A percentile compares a stretch with the other conserved stretches of the same genome.
These are phyloP conservation scores for Tulasnella sp. DNA, from an alignment of 768 basidiomycete species.

Conservation along the genomic window DNA sequence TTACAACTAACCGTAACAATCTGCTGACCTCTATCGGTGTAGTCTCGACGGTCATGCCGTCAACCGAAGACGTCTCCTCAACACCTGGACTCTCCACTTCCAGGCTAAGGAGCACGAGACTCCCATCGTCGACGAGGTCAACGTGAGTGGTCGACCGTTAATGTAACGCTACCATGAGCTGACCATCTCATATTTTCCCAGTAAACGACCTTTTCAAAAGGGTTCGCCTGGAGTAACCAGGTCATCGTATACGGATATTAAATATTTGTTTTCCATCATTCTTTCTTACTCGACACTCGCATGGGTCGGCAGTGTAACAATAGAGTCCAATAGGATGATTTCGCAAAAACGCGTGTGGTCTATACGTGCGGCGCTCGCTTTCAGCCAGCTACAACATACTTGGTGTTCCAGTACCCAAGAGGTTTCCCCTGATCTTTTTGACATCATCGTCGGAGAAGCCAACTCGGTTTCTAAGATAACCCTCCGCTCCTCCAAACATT, in stretches of 20 bases:
- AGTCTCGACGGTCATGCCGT: conserved; percentile 81
- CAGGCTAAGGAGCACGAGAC: conserved; percentile 8
- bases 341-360: background rate
- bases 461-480: conserved; percentile 45
- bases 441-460: conserved; percentile 50
- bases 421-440: background rate
- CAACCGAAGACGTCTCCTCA: conserved; percentile 68
- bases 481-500: conserved; percentile 57
- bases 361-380: background rate
- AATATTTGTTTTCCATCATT: background rate
- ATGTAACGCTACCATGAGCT: background rate
- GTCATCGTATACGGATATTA: background rate
- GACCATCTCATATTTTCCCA: background rate
- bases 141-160: background rate
- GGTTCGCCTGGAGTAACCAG: background rate
- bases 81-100: conserved; percentile 91
- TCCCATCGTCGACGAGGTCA: background rate
- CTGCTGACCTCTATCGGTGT: conserved; percentile 7
- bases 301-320: background rate
- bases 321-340: background rate
- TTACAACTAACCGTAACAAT: background rate
- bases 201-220: background rate
- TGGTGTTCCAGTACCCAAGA: background rate
- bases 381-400: background rate
- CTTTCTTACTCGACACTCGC: background rate